Conservation (phyloP, 345 rosid genomes). For the Clausena lansium region DNA sequence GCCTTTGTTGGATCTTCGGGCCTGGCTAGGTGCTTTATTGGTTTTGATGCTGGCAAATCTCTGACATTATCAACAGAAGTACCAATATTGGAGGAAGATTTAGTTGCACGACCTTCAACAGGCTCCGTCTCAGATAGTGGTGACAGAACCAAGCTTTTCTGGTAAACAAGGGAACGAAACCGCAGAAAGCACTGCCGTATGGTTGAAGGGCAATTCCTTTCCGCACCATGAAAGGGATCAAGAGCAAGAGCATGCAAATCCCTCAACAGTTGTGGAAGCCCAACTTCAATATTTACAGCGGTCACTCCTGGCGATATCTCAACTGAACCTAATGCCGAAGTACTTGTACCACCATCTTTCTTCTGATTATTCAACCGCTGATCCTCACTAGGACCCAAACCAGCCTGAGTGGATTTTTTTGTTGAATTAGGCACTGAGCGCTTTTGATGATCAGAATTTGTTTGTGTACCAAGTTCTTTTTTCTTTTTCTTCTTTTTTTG, state of each 20-base stretch:
- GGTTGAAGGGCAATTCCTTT: constrained; percentile 43
- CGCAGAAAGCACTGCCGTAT: constrained; percentile 60
- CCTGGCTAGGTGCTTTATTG: constrained; percentile 40
- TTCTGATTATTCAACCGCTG: constrained; percentile 25
- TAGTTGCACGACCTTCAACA: constrained; percentile 29
- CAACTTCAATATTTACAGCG: constrained; percentile 35
- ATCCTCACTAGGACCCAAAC: constrained; percentile 35
- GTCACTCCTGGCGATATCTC: constrained; percentile 23
- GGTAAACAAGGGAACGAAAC: constrained; percentile 70
- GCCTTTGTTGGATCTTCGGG: constrained; percentile 62
- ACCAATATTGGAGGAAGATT: constrained; percentile 27
- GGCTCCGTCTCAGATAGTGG: constrained; percentile 51
- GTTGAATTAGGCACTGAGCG: constrained; percentile 14
- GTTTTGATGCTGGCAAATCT: constrained; percentile 42
- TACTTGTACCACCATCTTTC: constrained; percentile 37
- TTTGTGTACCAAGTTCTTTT: constrained; percentile 40
- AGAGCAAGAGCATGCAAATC: constrained; percentile 78
- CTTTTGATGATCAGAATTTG: constrained; percentile 47
- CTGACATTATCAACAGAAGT: constrained; percentile 38
- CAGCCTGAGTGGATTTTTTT: constrained; percentile 37
- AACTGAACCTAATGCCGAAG: constrained; percentile 14
- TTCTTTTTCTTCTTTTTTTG: constrained; percentile 76
- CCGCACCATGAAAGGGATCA: constrained; percentile 63
- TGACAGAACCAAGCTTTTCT: constrained; percentile 69
- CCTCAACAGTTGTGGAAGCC: constrained; percentile 52